A percentile compares a stretch with the other conserved stretches of the same genome.
These are phyloP conservation scores for Auricularia heimuer DNA, from an alignment of 768 basidiomycete species.

Conservation along the genomic window DNA sequence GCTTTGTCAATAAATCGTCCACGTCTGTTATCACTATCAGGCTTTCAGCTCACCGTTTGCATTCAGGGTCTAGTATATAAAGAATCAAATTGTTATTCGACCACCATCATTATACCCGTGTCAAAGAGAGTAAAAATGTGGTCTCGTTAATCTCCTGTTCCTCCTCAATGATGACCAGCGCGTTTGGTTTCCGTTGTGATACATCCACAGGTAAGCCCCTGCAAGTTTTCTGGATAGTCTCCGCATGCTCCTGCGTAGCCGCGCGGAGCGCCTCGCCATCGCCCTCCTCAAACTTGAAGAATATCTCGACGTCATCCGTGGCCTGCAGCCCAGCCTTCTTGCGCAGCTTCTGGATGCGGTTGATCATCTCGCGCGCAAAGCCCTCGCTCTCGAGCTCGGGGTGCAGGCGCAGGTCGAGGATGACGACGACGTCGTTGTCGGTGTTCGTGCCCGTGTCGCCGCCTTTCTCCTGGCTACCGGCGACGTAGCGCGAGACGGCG, in stretches of 20 bases:
- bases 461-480: conserved; percentile 38
- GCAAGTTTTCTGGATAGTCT: conserved; percentile 63
- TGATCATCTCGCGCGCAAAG: conserved; percentile 80
- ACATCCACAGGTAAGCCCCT: conserved; percentile 59
- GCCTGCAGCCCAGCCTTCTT: conserved; percentile 95
- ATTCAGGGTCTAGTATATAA: too few relatives aligned
- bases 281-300: conserved; percentile 69
- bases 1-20: too few relatives aligned
- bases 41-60: too few relatives aligned
- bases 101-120: too few relatives aligned
- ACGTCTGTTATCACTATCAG: too few relatives aligned
- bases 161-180: conserved; percentile 61
- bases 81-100: too few relatives aligned
- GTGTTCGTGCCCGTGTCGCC: conserved; percentile 65
- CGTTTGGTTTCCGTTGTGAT: conserved; percentile 38
- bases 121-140: conserved; percentile 61
- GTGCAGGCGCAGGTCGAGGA: conserved; percentile 83
- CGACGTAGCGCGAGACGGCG: conserved; percentile 79
- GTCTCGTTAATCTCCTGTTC: conserved; percentile 78
- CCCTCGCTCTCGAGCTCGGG: conserved; percentile 82
- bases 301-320: conserved; percentile 86
- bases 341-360: conserved; percentile 87
- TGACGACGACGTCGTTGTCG: conserved; percentile 89
- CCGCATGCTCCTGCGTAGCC: conserved; percentile 57
- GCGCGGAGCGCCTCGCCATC: conserved; percentile 48